phyloP scores from a whole-genome alignment of 768 basidiomycete genomes.

The Ramaria sp. region DNA sequence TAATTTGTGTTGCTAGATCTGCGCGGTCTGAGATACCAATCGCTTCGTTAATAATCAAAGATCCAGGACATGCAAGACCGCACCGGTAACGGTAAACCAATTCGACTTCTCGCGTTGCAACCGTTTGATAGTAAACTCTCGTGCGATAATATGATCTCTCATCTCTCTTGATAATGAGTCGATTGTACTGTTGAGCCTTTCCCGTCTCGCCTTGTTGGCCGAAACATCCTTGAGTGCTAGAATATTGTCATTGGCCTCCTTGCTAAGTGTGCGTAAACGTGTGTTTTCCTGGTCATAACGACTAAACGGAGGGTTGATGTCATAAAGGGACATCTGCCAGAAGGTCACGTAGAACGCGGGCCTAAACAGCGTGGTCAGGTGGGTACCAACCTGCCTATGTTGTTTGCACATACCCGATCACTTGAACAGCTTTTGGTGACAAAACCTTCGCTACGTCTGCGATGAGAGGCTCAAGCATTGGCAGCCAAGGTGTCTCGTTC shows the following conservation, averaged over 20 bases:
- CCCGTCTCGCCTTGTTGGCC: constrained; percentile 52
- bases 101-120: constrained; percentile 66
- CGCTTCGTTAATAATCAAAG: constrained; percentile 19
- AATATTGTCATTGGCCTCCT: constrained; percentile 56
- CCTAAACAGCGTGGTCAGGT: constrained; percentile 28
- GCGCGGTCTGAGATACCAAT: constrained; percentile 42
- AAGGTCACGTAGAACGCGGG: constrained; percentile 92
- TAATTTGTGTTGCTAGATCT: constrained; percentile 37
- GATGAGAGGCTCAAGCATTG: constrained; percentile 61
- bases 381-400: background rate
- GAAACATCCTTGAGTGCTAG: constrained; percentile 56
- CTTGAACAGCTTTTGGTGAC: constrained; percentile 49
- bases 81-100: constrained; percentile 65
- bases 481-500: constrained; percentile 66
- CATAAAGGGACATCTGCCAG: constrained; percentile 92
- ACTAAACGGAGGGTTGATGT: constrained; percentile 65
- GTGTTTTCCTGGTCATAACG: constrained; percentile 75
- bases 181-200: constrained; percentile 54
- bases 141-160: constrained; percentile 64
- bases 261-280: constrained; percentile 47
- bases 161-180: constrained; percentile 54
- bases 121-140: constrained; percentile 68
- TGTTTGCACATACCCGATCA: constrained; percentile 53
- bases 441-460: constrained; percentile 65
- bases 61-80: background rate